Base-by-base conservation (phyloP, 2,329 filamentous ascomycete genomes). In the Mariannaea elegans region DNA sequence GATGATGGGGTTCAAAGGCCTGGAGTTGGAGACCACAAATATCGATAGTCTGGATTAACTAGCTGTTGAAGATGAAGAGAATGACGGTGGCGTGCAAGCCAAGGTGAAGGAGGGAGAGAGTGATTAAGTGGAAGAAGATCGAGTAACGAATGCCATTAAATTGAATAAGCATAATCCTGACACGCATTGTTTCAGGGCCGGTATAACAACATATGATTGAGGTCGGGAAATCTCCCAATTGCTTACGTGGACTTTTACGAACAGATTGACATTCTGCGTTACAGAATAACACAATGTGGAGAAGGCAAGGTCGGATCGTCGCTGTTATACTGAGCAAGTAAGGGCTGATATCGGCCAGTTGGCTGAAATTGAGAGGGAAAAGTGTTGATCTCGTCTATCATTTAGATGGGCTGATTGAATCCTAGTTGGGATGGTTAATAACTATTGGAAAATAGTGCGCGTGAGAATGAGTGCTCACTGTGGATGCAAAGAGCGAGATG, bases 11-110 rank as follows among this genome's bases (percentile, higher is more conserved):
- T 66, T 21, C 48, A 66, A 9, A 60, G 63, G 19, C 66, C 69
- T 27, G 69, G 69, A 16, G 69, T 68, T 27, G 69, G 69, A 16
- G 69, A 71, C 49, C 49, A 67, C 38, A 71, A 71, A 55, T 70
- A 71, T n/a, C 60, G 56, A 56, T 52, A 16, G 12, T 9, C 8
- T n/a, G n/a, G n/a, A 5, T 31, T 12, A 7, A 27, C 14, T 13
- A 9, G 9, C 23, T 19, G 21, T 12, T 23, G 38, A 41, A 8
- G 7, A 16, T 38, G 10, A 46, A 2, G 50, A 9, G n/a, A 27
- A 24, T 19, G 19, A 16, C 23, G 36, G n/a, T n/a, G n/a, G n/a
- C n/a, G n/a, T n/a, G n/a, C n/a, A n/a, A n/a, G n/a, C n/a, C n/a
- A n/a, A n/a, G n/a, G n/a, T n/a, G n/a, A n/a, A 21, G 41, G 16